Conservation (phyloP, 2,329 filamentous ascomycete genomes). For the Colletotrichum magnum region DNA sequence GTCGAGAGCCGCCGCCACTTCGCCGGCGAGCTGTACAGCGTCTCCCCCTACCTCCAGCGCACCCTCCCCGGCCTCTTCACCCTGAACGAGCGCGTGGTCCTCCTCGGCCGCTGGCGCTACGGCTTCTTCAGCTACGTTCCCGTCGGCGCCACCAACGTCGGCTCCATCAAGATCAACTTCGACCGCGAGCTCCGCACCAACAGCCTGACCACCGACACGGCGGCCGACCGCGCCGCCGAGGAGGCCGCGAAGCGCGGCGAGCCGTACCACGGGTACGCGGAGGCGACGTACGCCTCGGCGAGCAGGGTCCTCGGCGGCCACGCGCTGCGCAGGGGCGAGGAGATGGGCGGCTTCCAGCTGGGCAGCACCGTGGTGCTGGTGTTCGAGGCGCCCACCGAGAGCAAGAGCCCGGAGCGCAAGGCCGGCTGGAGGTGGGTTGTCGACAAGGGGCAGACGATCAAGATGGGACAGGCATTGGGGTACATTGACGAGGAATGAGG, state of each 20-base stretch:
- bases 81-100: conserved; percentile 93
- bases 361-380: conserved; percentile 96
- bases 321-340: conserved; percentile 87
- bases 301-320: conserved; percentile 86
- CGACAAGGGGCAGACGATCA: conserved; percentile 88
- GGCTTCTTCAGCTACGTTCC: conserved; percentile 98
- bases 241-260: conserved; percentile 83
- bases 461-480: conserved; percentile 90
- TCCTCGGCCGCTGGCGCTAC: conserved; percentile 94
- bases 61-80: conserved; percentile 96
- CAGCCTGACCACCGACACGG: conserved; percentile 91
- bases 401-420: conserved; percentile 57
- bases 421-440: conserved; percentile 89
- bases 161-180: conserved; percentile 97
- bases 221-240: conserved; percentile 87
- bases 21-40: conserved; percentile 93
- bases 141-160: conserved; percentile 97
- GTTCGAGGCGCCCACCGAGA: conserved; percentile 83
- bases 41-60: conserved; percentile 94
- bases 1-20: conserved; percentile 97
- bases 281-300: conserved; percentile 88
- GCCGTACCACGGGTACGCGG: conserved; percentile 89
- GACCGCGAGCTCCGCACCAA: conserved; percentile 95
- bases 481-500: conserved; percentile 71
- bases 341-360: conserved; percentile 98